phyloP scores from a whole-genome alignment of 2,329 filamentous ascomycete genomes.

The Curvularia lunata region DNA sequence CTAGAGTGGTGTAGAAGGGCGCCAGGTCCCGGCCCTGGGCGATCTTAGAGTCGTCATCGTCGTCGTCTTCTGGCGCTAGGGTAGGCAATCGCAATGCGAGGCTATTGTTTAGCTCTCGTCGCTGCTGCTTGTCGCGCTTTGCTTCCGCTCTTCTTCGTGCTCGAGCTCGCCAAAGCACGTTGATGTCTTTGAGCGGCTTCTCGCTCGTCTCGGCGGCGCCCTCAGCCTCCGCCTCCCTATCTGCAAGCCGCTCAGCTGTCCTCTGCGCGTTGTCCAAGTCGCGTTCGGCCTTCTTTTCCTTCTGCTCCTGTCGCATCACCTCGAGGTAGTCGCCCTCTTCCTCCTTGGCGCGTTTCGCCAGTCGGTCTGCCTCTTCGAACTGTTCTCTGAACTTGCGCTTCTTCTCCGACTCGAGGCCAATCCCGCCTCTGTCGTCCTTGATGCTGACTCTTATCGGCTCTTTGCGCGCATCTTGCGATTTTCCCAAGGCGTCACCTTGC shows the following conservation, averaged over 20 bases:
- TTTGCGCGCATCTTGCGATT: conserved; percentile 58
- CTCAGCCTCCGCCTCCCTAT: conserved; percentile 34
- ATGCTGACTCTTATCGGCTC: conserved; percentile 79
- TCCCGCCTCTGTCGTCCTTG: conserved; percentile 81
- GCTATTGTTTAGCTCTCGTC: conserved; percentile 38
- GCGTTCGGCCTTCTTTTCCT: conserved; percentile 61
- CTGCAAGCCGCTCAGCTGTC: conserved; percentile 76
- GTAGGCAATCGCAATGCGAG: conserved; percentile 62
- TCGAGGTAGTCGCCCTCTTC: conserved; percentile 48
- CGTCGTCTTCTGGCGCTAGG: conserved; percentile 68
- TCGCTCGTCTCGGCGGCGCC: conserved; percentile 37
- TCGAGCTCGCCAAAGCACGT: conserved; percentile 80
- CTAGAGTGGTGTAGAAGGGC: conserved; percentile 59
- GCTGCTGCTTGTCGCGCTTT: conserved; percentile 63
- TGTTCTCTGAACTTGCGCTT: conserved; percentile 70
- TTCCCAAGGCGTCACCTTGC: conserved; percentile 75
- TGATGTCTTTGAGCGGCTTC: conserved; percentile 69
- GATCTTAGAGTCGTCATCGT: conserved; percentile 72
- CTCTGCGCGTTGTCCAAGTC: conserved; percentile 80
- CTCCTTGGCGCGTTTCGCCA: conserved; percentile 55
- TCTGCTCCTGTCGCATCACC: conserved; percentile 40
- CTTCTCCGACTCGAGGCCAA: conserved; percentile 81
- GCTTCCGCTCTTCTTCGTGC: conserved; percentile 72
- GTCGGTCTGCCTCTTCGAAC: conserved; percentile 41
- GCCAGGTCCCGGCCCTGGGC: conserved; percentile 68